Conservation (phyloP, 192 early-diverging fungal genomes). For the Coemansia sp. region DNA sequence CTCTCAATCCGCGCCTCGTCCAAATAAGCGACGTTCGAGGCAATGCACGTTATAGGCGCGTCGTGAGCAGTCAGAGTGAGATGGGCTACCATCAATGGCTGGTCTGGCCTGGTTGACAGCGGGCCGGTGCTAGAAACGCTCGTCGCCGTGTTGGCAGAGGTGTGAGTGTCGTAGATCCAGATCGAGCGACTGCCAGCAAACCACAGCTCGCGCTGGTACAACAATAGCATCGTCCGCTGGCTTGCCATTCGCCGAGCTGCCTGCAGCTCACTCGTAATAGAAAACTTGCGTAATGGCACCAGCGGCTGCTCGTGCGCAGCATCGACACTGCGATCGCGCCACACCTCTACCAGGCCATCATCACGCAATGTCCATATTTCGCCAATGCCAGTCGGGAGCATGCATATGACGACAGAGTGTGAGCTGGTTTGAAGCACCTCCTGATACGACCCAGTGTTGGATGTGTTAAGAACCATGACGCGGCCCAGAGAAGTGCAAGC, state of each 20-base stretch:
- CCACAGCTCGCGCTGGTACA: slow-evolving; percentile 43
- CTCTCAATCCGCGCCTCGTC: slow-evolving; percentile 14
- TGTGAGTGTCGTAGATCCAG: slow-evolving; percentile 41
- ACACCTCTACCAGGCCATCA: slow-evolving; percentile 37
- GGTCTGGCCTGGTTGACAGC: slow-evolving; percentile 11
- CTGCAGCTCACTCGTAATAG: slow-evolving; percentile 31
- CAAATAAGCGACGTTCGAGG: slow-evolving; percentile 31
- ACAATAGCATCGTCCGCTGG: slow-evolving; percentile 12
- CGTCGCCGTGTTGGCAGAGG: slow-evolving; percentile 10
- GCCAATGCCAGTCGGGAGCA: slow-evolving; percentile 28
- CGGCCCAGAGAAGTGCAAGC: slow-evolving; percentile 32
- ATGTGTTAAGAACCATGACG: slow-evolving; percentile 34
- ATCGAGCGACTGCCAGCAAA: slow-evolving; percentile 37
- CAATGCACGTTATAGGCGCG: slow-evolving; percentile 33
- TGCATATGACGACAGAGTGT: slow-evolving; percentile 8
- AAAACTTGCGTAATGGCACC: slow-evolving; percentile 27
- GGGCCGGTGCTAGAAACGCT: slow-evolving; percentile 16
- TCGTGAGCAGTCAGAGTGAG: slow-evolving; percentile 28
- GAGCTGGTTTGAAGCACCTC: slow-evolving; percentile 22
- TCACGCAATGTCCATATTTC: slow-evolving; percentile 49
- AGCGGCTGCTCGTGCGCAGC: slow-evolving; percentile 19
- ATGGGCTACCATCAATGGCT: slow-evolving; percentile 23
- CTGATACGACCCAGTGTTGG: slow-evolving; percentile 15
- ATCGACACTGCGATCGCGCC: slow-evolving; percentile 28
- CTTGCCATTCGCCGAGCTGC: slow-evolving; percentile 21